Base-by-base conservation (phyloP, 2,329 filamentous ascomycete genomes). In the Scytalidium sp. region DNA sequence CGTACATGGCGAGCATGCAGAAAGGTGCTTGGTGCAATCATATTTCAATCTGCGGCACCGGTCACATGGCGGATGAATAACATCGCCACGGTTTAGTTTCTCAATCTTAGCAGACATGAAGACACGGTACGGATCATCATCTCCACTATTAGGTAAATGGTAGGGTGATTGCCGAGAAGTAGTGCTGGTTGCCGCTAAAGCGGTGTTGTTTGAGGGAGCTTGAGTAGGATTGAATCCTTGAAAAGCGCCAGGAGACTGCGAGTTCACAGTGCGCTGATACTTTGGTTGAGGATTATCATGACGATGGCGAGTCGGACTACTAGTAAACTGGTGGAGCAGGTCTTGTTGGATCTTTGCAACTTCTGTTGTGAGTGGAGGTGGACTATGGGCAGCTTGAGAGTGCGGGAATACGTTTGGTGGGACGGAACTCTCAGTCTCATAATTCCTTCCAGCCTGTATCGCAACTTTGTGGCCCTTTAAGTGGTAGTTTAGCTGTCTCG, bases 1-100 rank as follows among this genome's bases (percentile, higher is more conserved):
- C 0, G 90, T 95, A 67, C 90, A 96, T 19, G 89, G 90, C 67
- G 87, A 83, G 63, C 91, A 96, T 8, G 90, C 89, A 0, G 90
- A 95, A 36, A 94, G 74, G 55, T 96, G 88, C 69, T 95, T 95
- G 43, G 92, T 74, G 54, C 90, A 96, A 50, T 90, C 83, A 71
- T 91, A 88, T 56, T 88, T 84, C 15, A 95, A 74, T 23, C 90
- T 79, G 41, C 90, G 79, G 64, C 90, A 96, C 32, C 90, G 78
- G 64, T 96, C 91, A 63, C 90, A 96, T 0, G 90, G 88, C 9
- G 90, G 91, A n/a, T 82, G 69, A 44, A 96, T 88, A 5, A 81
- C 74, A 48, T 90, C 87, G 3, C 89, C 89, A 43, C 88, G 85
- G 43, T 79, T 75, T 3, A 95, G 70, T 45, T 83, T 83, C 59